phyloP scores from a whole-genome alignment of 768 basidiomycete species.

The Pisolithus tinctorius region DNA sequence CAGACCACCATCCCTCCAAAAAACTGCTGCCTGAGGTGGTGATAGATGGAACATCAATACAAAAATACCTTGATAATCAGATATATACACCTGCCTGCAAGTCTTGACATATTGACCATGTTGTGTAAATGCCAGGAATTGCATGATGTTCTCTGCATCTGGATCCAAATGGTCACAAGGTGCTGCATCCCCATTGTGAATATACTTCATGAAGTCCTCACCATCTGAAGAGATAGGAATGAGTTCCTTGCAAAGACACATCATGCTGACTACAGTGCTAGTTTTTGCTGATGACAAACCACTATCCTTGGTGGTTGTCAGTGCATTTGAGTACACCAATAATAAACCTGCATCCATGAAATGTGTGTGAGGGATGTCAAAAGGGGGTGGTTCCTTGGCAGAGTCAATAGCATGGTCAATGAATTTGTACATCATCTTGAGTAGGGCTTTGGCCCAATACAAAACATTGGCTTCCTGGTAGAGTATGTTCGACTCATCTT shows the following conservation, averaged over 20 bases:
- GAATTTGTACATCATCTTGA: constrained; percentile 5
- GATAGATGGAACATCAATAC: too few relatives aligned
- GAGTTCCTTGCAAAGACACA: background rate
- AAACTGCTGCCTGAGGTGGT: too few relatives aligned
- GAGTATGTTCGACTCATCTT: too few relatives aligned
- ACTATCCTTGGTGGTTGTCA: too few relatives aligned
- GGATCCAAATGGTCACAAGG: background rate
- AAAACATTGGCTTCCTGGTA: background rate
- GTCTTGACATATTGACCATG: too few relatives aligned
- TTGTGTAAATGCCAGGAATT: background rate
- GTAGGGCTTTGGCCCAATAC: constrained; percentile 6
- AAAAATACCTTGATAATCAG: too few relatives aligned
- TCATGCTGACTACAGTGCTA: background rate
- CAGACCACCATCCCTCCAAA: too few relatives aligned
- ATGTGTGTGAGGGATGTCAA: constrained; percentile 2
- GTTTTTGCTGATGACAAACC: too few relatives aligned
- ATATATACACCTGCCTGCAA: too few relatives aligned
- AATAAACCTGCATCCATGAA: constrained; percentile 8
- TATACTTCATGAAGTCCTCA: too few relatives aligned
- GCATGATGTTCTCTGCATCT: background rate
- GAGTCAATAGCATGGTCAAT: background rate
- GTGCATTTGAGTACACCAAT: background rate
- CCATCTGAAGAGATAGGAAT: background rate
- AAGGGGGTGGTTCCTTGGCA: background rate
- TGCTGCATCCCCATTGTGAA: background rate